These are phyloP conservation scores for Sporodiniella umbellata DNA, from an alignment of 371 early-diverging fungal species.

Conservation along the genomic window DNA sequence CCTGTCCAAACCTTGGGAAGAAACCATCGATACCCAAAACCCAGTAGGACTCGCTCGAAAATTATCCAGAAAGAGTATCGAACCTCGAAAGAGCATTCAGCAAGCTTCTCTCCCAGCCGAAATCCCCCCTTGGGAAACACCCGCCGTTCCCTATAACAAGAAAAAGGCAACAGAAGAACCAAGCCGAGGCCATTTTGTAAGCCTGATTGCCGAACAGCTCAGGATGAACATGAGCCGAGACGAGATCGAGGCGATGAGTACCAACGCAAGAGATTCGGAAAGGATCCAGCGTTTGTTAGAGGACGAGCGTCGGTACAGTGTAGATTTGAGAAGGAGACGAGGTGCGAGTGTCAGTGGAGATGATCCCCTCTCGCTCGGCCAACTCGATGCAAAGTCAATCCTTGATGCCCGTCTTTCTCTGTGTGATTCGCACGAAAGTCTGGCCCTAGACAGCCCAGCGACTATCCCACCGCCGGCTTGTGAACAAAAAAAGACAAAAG, in stretches of 20 bases:
- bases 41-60: conserved; percentile 19
- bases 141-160: no score
- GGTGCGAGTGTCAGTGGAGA: conserved; percentile 29
- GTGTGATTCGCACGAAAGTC: conserved; percentile 3
- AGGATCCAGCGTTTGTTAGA: conserved; percentile 15
- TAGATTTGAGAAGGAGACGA: conserved; percentile 30
- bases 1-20: background rate
- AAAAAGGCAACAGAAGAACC: background rate
- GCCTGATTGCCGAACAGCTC: conserved; percentile 39
- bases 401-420: background rate
- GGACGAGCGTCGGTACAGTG: conserved; percentile 24
- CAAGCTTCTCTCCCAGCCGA: conserved; percentile 3
- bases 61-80: conserved; percentile 26
- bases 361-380: conserved; percentile 21
- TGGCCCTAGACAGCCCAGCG: no score
- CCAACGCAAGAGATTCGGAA: conserved; percentile 12
- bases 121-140: conserved; percentile 1
- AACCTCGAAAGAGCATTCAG: conserved; percentile 23
- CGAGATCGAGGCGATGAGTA: conserved; percentile 5
- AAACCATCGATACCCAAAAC: background rate
- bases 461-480: no score
- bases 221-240: conserved; percentile 20
- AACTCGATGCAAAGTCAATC: conserved; percentile 12
- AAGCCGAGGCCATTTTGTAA: conserved; percentile 20
- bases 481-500: background rate